phyloP scores from a whole-genome alignment of 495 filamentous ascomycete species.

The Penicillium silybi region DNA sequence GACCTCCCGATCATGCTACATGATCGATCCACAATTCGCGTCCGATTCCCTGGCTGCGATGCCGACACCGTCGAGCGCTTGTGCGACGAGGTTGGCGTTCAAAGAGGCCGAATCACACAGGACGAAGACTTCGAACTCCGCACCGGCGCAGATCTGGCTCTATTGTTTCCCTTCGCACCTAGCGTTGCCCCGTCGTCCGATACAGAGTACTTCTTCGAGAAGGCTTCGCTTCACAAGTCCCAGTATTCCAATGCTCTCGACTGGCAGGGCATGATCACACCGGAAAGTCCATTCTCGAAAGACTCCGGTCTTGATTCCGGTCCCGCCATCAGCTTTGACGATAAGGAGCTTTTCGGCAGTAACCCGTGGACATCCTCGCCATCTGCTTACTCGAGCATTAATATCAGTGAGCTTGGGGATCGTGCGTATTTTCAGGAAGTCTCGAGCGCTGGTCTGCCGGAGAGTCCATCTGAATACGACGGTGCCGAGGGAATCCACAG shows the following conservation, averaged over 20 bases:
- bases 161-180: constrained; percentile 83
- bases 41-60: constrained; percentile 90
- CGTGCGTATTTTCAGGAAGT: constrained; percentile 37
- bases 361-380: constrained; percentile 48
- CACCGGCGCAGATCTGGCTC: constrained; percentile 63
- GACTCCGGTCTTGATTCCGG: constrained; percentile 20
- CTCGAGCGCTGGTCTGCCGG: constrained; percentile 32
- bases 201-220: constrained; percentile 32
- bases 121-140: constrained; percentile 67
- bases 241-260: constrained; percentile 38
- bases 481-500: constrained; percentile 81
- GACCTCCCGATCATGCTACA: constrained; percentile 78
- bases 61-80: constrained; percentile 75
- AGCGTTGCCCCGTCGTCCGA: constrained; percentile 39
- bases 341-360: constrained; percentile 40
- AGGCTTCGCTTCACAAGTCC: constrained; percentile 19
- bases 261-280: constrained; percentile 57
- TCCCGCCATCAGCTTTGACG: constrained; percentile 43
- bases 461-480: constrained; percentile 59
- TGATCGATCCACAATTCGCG: constrained; percentile 58
- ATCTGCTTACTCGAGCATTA: constrained; percentile 51
- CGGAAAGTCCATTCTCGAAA: constrained; percentile 28
- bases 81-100: constrained; percentile 81
- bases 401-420: constrained; percentile 50
- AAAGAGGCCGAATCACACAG: constrained; percentile 70